Conservation (phyloP, 2,329 filamentous ascomycete genomes). For the Botrytis squamosa region DNA sequence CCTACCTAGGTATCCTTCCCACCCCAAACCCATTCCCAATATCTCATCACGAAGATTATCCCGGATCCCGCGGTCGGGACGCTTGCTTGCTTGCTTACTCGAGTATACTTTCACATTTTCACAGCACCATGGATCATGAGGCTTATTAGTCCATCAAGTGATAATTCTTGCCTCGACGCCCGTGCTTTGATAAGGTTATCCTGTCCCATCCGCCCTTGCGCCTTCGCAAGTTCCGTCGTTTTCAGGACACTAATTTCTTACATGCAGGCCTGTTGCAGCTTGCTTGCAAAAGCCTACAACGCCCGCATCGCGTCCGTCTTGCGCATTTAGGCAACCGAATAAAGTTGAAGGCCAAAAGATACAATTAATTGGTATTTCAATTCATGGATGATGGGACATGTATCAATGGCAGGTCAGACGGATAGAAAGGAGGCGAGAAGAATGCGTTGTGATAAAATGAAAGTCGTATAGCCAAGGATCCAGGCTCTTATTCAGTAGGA, state of each 20-base stretch:
- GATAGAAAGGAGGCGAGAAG: background rate
- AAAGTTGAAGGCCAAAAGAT: background rate
- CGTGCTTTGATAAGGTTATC: constrained; percentile 2
- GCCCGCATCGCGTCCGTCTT: constrained; percentile 1
- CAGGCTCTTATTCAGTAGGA: background rate
- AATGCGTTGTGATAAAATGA: background rate
- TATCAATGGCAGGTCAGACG: background rate
- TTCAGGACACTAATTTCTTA: constrained; percentile 11
- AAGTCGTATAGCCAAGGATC: background rate
- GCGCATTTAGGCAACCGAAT: constrained; percentile 10
- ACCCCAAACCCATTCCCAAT: background rate
- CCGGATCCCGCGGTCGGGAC: background rate
- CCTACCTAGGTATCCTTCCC: background rate
- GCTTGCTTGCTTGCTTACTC: background rate
- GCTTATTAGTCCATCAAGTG: constrained; percentile 12
- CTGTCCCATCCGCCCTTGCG: constrained; percentile 1
- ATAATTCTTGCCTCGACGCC: background rate
- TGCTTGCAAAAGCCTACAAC: background rate
- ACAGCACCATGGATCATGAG: background rate
- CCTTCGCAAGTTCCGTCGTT: constrained; percentile 7
- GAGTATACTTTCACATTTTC: constrained; percentile 5
- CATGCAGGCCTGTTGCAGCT: constrained; percentile 6
- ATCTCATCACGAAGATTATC: background rate
- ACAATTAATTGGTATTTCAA: background rate
- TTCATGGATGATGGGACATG: background rate